Percentiles rank a stretch among this genome's conserved stretches.
Conservation (phyloP, 2,329 filamentous ascomycete species). For the Fusarium beomiforme region DNA sequence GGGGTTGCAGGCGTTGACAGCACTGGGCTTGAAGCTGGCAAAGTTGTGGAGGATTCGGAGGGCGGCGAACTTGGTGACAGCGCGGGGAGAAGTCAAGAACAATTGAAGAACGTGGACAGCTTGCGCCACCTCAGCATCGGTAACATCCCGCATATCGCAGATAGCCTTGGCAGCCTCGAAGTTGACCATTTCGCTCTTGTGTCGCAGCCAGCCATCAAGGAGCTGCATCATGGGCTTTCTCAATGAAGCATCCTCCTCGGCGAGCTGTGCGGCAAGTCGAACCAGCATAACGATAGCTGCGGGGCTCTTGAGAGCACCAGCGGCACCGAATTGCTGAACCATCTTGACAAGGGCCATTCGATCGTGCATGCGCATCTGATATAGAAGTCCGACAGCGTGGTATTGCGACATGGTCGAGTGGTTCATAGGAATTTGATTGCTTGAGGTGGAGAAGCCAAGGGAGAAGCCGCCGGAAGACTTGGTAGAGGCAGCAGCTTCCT, state of each 20-base stretch:
- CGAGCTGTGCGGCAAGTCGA: conserved; percentile 89
- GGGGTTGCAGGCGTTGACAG: conserved; percentile 92
- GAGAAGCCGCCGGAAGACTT: conserved; percentile 93
- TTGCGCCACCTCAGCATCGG: conserved; percentile 89
- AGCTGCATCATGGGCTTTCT: conserved; percentile 97
- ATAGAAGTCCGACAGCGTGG: conserved; percentile 95
- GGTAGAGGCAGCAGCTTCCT: conserved; percentile 90
- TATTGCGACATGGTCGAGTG: conserved; percentile 99
- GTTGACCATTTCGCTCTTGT: conserved; percentile 99
- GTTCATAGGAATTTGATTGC: conserved; percentile 79
- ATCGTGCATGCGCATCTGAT: conserved; percentile 97
- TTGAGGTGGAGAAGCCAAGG: conserved; percentile 87
- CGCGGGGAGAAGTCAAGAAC: conserved; percentile 93
- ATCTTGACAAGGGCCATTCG: conserved; percentile 99
- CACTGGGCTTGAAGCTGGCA: conserved; percentile 93
- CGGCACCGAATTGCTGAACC: conserved; percentile 97
- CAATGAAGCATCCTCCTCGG: conserved; percentile 89
- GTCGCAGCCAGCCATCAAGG: conserved; percentile 93
- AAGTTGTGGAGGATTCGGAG: conserved; percentile 97
- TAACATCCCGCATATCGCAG: conserved; percentile 92
- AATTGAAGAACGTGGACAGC: conserved; percentile 95
- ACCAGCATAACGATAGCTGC: conserved; percentile 94
- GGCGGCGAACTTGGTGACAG: conserved; percentile 96
- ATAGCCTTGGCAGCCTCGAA: conserved; percentile 99
- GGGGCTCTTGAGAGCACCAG: conserved; percentile 93